Evolutionary conservation across 306 rosid genomes (phyloP).

Genomic region (Rosa chinensis): DNA sequence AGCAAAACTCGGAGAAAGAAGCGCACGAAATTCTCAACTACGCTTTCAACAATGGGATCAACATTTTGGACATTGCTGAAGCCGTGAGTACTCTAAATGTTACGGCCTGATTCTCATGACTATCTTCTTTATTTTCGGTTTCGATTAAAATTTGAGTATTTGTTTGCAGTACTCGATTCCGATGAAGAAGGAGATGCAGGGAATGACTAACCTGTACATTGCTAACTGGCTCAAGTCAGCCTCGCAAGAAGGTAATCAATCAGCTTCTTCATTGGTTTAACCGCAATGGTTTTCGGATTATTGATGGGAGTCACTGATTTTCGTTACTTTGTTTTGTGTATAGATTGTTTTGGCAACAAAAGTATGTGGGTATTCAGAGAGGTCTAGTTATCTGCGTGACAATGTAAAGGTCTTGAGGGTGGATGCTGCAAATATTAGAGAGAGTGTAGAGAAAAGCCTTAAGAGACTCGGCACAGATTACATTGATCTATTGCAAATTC

Average conservation of each 20-base stretch:
- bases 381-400: constrained; percentile 58
- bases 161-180: constrained; percentile 81
- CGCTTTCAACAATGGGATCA: constrained; percentile 70
- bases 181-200: constrained; percentile 77
- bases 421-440: constrained; percentile 78
- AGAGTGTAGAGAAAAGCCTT: constrained; percentile 94
- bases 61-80: constrained; percentile 76
- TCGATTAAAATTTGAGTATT: neutral
- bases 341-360: constrained; percentile 84
- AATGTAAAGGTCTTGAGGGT: constrained; percentile 66
- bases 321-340: neutral
- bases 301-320: neutral
- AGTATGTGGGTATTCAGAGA: constrained; percentile 80
- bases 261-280: neutral
- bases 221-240: constrained; percentile 82
- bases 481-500: constrained; percentile 92
- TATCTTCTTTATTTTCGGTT: neutral
- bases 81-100: constrained; percentile 39
- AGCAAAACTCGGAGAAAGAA: constrained; percentile 86
- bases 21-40: constrained; percentile 72
- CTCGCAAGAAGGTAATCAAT: constrained; percentile 74
- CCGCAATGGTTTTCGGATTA: constrained; percentile 9
- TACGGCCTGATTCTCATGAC: no score
- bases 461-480: constrained; percentile 88
- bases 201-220: constrained; percentile 72